Base-by-base conservation (phyloP, 495 filamentous ascomycete species). In the Neurospora sp. region DNA sequence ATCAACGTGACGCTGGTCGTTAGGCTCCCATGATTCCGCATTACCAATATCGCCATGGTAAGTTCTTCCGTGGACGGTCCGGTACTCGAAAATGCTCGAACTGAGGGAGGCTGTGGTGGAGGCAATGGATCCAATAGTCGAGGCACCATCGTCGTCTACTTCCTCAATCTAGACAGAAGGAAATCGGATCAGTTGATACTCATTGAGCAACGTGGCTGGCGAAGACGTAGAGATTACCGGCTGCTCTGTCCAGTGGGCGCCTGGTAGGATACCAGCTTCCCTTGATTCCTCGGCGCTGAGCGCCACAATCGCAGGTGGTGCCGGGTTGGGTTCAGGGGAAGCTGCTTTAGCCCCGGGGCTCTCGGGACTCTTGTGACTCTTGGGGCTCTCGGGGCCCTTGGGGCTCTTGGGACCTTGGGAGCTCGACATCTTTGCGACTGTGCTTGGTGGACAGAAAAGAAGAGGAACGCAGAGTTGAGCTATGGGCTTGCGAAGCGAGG, bases 1-100 rank as follows among this genome's bases (percentile, higher is more conserved):
- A 37, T 76, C 76, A 9, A 78, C 40, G 27, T 77, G 75, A 4
- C 69, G 70, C 31, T 81, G 73, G 37, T 81, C 79, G 41, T 78
- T 81, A 4, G 79, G 79, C 4, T 72, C 62, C 79, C 78, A 78
- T 9, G 7, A 35, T 20, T 71, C 39, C 18, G 48, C 39, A 27
- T 41, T 37, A 62, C 48, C 27, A 18, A 46, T 3, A 39, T 79
- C 80, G 12, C 75, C 77, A 44, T 83, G 82, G 69, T 77, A 85
- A 5, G 79, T 82, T 9, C 84, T 79, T 16, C 83, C 83, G 46
- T 84, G 79, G 37, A 85, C 71, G 37, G 75, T 81, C 18, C 83
- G 80, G 76, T 86, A 87, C 42, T 86, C 79, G 7, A 83, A 42
- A 18, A 88, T 84, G 72, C 80, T 84, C 3, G 82, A 81, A 10